Evolutionary conservation across 495 filamentous ascomycete genomes (phyloP).

Genomic region (Wilcoxina mikolae): DNA sequence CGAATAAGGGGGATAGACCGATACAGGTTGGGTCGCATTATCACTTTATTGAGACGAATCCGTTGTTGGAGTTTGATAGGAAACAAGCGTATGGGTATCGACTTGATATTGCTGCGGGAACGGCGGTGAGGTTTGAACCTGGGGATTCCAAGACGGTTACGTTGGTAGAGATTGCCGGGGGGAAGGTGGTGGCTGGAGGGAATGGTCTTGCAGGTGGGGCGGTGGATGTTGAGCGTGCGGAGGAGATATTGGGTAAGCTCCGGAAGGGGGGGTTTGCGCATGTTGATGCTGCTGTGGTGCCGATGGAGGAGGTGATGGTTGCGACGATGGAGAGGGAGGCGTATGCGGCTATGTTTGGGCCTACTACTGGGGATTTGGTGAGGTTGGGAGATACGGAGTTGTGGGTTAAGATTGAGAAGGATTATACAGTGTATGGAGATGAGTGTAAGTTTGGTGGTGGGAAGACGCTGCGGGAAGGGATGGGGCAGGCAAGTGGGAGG

Average conservation of each 20-base stretch:
- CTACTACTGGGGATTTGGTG: slow-evolving; percentile 73
- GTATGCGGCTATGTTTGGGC: slow-evolving; percentile 83
- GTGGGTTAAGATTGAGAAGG: slow-evolving; percentile 85
- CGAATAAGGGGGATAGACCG: slow-evolving; percentile 78
- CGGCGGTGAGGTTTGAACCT: slow-evolving; percentile 87
- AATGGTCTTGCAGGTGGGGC: slow-evolving; percentile 61
- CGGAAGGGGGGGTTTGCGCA: slow-evolving; percentile 64
- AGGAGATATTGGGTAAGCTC: slow-evolving; percentile 52
- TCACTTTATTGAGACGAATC: slow-evolving; percentile 90
- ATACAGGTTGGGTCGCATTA: slow-evolving; percentile 77
- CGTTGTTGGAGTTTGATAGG: slow-evolving; percentile 84
- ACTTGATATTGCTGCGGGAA: slow-evolving; percentile 82
- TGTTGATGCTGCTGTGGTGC: slow-evolving; percentile 42
- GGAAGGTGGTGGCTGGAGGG: slow-evolving; percentile 69
- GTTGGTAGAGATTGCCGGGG: slow-evolving; percentile 77
- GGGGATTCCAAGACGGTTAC: slow-evolving; percentile 89
- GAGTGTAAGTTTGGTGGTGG: slow-evolving; percentile 94
- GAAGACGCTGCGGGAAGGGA: slow-evolving; percentile 87
- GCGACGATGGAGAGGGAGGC: slow-evolving; percentile 57
- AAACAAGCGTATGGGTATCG: slow-evolving; percentile 66
- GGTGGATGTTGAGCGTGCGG: slow-evolving; percentile 45
- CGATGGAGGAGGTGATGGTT: slow-evolving; percentile 35
- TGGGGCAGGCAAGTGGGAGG: slow-evolving; percentile 80
- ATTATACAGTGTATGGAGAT: slow-evolving; percentile 72
- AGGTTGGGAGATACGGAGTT: slow-evolving; percentile 72